phyloP scores from a whole-genome alignment of 495 filamentous ascomycete species.

The Barbatosphaeria neglecta region DNA sequence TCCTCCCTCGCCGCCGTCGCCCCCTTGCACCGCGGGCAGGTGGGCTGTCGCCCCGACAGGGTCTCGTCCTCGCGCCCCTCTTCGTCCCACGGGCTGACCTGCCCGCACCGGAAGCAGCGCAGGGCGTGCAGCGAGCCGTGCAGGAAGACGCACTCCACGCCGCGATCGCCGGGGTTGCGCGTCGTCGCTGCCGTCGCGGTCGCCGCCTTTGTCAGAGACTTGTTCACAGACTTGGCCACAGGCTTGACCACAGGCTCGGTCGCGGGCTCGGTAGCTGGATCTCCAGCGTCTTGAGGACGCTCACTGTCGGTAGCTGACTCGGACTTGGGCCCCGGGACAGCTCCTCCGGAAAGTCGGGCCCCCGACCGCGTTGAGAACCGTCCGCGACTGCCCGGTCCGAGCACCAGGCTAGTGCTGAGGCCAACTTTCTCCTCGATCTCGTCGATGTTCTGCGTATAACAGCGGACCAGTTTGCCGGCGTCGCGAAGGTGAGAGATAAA shows the following conservation, averaged over 20 bases:
- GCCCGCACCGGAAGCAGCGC: conserved; percentile 51
- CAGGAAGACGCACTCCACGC: conserved; percentile 52
- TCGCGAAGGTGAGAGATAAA: conserved; percentile 53
- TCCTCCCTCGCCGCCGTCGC: conserved; percentile 45
- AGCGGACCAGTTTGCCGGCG: conserved; percentile 48
- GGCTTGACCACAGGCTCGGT: too few species aligned
- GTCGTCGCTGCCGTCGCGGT: too few species aligned
- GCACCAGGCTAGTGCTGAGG: conserved; percentile 38
- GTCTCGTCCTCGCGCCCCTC: conserved; percentile 33
- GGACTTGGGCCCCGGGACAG: conserved; percentile 24
- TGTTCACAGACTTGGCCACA: too few species aligned
- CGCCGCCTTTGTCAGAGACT: too few species aligned
- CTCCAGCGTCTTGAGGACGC: not conserved
- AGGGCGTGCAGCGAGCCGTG: conserved; percentile 52
- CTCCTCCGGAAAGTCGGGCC: conserved; percentile 23
- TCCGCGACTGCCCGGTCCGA: conserved; percentile 44
- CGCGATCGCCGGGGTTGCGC: conserved; percentile 17
- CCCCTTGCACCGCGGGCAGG: conserved; percentile 47
- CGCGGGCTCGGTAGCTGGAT: not conserved
- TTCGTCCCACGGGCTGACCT: conserved; percentile 48
- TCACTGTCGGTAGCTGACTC: conserved; percentile 16
- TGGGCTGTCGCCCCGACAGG: conserved; percentile 46
- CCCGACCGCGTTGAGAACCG: conserved; percentile 20
- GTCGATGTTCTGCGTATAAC: conserved; percentile 66
- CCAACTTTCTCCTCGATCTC: conserved; percentile 55